Evolutionary conservation across 176 grass and related monocot species (phyloP).

Genomic region (Avena atlantica): DNA sequence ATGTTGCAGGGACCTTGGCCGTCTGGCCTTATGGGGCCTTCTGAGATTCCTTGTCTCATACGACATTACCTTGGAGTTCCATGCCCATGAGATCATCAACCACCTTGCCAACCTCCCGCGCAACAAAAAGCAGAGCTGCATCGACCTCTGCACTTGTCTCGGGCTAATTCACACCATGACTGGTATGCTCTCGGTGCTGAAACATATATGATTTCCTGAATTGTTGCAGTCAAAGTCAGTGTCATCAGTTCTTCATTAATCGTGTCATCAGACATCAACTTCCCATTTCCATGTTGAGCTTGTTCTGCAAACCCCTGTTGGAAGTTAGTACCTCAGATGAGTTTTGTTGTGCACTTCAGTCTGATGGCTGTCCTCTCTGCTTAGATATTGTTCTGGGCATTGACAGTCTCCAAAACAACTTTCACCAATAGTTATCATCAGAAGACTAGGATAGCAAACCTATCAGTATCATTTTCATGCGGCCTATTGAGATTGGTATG

Average conservation of each 20-base stretch:
- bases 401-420: neutral
- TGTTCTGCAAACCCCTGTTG: slow-evolving; percentile 4
- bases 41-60: slow-evolving; percentile 35
- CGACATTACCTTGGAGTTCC: slow-evolving; percentile 35
- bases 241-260: neutral
- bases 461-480: neutral
- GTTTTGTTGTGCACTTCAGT: neutral
- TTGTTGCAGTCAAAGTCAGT: neutral
- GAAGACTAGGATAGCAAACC: neutral
- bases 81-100: slow-evolving; percentile 31
- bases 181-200: slow-evolving; percentile 34
- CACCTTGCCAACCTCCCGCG: slow-evolving; percentile 27
- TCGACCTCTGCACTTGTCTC: slow-evolving; percentile 38
- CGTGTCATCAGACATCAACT: neutral
- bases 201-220: neutral
- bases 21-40: slow-evolving; percentile 50
- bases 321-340: neutral
- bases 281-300: slow-evolving; percentile 1
- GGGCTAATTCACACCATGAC: slow-evolving; percentile 21
- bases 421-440: neutral
- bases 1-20: slow-evolving; percentile 7
- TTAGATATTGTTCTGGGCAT: neutral
- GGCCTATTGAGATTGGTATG: neutral
- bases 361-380: neutral
- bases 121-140: slow-evolving; percentile 6